These are phyloP conservation scores for Pythium phragmiticola DNA, from an alignment of 352 stramenopile species.

Conservation along the genomic window DNA sequence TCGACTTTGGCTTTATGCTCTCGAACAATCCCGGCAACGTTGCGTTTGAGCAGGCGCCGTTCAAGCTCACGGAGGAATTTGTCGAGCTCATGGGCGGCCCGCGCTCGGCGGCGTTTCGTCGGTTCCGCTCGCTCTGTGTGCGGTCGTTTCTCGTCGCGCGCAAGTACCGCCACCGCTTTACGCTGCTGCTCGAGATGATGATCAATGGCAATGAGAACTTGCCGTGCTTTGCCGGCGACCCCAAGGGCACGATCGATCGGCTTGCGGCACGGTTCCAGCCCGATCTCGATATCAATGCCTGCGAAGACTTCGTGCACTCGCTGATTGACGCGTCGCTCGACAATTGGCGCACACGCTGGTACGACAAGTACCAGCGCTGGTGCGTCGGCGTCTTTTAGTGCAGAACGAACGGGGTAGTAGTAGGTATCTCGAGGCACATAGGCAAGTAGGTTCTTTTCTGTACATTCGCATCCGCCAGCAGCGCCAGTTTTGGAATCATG, in stretches of 20 bases:
- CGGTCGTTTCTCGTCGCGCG: constrained; percentile 94
- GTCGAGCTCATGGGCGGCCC: constrained; percentile 96
- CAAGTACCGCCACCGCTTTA: constrained; percentile 94
- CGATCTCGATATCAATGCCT: constrained; percentile 93
- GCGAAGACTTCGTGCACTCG: constrained; percentile 94
- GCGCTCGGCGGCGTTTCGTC: constrained; percentile 90
- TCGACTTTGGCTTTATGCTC: constrained; percentile 97
- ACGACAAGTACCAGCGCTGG: constrained; percentile 95
- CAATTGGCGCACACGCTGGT: constrained; percentile 97
- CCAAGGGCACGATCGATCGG: constrained; percentile 88
- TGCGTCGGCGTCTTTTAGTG: constrained; percentile 86
- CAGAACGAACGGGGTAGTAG: too few relatives aligned
- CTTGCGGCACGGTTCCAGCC: constrained; percentile 92
- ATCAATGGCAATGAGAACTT: constrained; percentile 96
- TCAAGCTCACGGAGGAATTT: constrained; percentile 97
- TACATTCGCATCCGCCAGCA: background rate
- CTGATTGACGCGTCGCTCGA: constrained; percentile 95
- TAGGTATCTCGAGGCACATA: background rate
- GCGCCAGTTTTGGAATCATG: background rate
- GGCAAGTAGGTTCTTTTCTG: background rate
- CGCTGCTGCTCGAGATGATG: constrained; percentile 96
- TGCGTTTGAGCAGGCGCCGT: constrained; percentile 95
- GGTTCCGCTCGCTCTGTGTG: constrained; percentile 95
- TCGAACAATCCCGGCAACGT: constrained; percentile 93
- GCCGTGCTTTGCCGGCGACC: constrained; percentile 93